Percentiles rank a stretch among this genome's conserved stretches.
Evolutionary conservation across 192 early-diverging fungal species (phyloP).

Genomic region (Coemansia sp.): DNA sequence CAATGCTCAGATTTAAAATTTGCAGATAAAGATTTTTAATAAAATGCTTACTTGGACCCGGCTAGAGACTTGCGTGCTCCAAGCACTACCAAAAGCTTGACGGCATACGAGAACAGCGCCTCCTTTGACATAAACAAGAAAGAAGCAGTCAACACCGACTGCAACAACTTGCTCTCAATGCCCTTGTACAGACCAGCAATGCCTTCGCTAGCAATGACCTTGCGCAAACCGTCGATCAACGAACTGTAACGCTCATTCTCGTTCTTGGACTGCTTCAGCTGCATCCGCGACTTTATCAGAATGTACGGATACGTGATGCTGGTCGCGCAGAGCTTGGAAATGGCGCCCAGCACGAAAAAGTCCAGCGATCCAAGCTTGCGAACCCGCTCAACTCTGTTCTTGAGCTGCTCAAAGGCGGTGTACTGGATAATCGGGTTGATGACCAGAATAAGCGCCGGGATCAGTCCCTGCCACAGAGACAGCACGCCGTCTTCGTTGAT

Average conservation of each 20-base stretch:
- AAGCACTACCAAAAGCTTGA: slow-evolving; percentile 52
- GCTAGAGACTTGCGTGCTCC: slow-evolving; percentile 49
- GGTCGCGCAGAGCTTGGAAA: slow-evolving; percentile 94
- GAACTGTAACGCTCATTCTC: slow-evolving; percentile 73
- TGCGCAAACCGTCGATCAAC: slow-evolving; percentile 83
- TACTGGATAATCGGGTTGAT: slow-evolving; percentile 99
- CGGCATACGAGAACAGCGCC: slow-evolving; percentile 68
- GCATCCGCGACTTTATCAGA: slow-evolving; percentile 98
- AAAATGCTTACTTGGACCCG: slow-evolving; percentile 16
- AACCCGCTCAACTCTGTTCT: slow-evolving; percentile 60
- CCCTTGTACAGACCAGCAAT: slow-evolving; percentile 84
- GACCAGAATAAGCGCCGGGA: slow-evolving; percentile 95
- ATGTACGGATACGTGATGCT: slow-evolving; percentile 98
- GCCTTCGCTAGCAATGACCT: slow-evolving; percentile 91
- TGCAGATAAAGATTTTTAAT: not conserved
- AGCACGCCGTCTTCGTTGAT: slow-evolving; percentile 83
- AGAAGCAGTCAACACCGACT: slow-evolving; percentile 91
- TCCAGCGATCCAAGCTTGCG: slow-evolving; percentile 77
- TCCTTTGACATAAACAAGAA: slow-evolving; percentile 97
- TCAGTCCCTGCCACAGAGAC: slow-evolving; percentile 88
- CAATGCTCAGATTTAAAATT: not conserved
- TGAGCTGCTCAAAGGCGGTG: slow-evolving; percentile 95
- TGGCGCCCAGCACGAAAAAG: slow-evolving; percentile 94
- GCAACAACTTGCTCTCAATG: slow-evolving; percentile 93
- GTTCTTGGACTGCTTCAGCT: slow-evolving; percentile 83